These are phyloP conservation scores for Irpex lacteus DNA, from an alignment of 1,284 basidiomycete genomes.

Conservation along the genomic window DNA sequence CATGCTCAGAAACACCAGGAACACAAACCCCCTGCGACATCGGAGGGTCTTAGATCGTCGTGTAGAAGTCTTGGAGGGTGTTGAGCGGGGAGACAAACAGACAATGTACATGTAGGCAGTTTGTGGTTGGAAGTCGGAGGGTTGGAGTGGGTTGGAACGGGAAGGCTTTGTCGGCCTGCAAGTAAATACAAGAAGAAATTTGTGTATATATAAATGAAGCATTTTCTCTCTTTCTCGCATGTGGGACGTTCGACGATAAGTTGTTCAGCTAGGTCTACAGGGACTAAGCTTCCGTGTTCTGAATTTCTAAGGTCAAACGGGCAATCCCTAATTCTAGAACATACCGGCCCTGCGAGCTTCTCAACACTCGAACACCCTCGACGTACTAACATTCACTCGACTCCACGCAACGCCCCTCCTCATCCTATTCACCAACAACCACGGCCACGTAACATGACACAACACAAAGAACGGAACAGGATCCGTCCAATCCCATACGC, in stretches of 20 bases:
- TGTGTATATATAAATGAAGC: slow-evolving; percentile 11
- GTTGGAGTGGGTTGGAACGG: neutral
- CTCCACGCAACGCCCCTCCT: slow-evolving; percentile 16
- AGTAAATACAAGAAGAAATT: slow-evolving; percentile 11
- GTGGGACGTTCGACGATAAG: neutral
- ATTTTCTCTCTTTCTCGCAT: neutral
- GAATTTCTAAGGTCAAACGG: no score
- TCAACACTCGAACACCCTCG: slow-evolving; percentile 16
- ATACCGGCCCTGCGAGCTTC: neutral
- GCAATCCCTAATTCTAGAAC: neutral
- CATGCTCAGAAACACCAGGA: neutral
- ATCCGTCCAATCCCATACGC: slow-evolving; percentile 16
- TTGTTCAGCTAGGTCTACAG: neutral
- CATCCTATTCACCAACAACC: slow-evolving; percentile 15
- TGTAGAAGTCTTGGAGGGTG: neutral
- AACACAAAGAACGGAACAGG: slow-evolving; percentile 18
- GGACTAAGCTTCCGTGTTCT: no score
- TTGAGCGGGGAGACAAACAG: neutral
- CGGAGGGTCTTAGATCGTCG: neutral
- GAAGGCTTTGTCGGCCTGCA: neutral
- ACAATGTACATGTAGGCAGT: neutral
- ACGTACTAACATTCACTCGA: slow-evolving; percentile 19
- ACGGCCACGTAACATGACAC: slow-evolving; percentile 15
- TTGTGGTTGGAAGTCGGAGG: neutral
- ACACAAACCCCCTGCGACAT: neutral